A percentile compares a stretch with the other conserved stretches of the same genome.
Conservation (phyloP, 106 monocot species). For the Hemerocallis citrina region DNA sequence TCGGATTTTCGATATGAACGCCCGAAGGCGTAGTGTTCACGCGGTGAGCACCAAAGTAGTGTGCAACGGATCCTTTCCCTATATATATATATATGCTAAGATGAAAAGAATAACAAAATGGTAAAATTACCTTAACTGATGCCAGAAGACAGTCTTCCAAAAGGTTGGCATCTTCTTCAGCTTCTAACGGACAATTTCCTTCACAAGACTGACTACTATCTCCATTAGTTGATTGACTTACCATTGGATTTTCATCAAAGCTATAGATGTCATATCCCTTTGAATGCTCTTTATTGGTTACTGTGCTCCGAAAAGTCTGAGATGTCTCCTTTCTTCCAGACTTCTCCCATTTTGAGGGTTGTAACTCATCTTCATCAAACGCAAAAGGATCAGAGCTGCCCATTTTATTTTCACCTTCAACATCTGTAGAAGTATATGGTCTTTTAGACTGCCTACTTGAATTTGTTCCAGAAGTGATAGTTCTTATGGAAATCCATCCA, state of each 20-base stretch:
- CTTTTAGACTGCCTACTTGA: constrained; percentile 28
- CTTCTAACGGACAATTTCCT: constrained; percentile 10
- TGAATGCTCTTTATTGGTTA: constrained; percentile 14
- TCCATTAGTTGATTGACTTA: constrained; percentile 28
- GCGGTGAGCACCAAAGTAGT: too few species aligned
- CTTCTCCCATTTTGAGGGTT: constrained; percentile 76
- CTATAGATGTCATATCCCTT: constrained; percentile 19
- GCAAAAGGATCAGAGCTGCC: constrained; percentile 64
- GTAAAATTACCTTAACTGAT: constrained; percentile 77
- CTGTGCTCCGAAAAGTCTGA: constrained; percentile 11
- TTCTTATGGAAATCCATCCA: constrained; percentile 61
- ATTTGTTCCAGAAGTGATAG: constrained; percentile 24
- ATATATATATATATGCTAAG: too few species aligned
- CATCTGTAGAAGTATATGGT: constrained; percentile 27
- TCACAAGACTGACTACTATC: constrained; percentile 17
- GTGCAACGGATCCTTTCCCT: too few species aligned
- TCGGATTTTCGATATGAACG: too few species aligned
- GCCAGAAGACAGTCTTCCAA: constrained; percentile 87
- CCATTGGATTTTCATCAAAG: constrained; percentile 12
- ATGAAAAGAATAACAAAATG: background rate
- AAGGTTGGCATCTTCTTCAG: constrained; percentile 46
- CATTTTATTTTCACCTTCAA: constrained; percentile 3
- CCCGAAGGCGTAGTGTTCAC: too few species aligned
- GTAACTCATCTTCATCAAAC: constrained; percentile 71
- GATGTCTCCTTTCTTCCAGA: constrained; percentile 27